phyloP scores from a whole-genome alignment of 2,329 filamentous ascomycete species.

The Aspergillus ibericus region DNA sequence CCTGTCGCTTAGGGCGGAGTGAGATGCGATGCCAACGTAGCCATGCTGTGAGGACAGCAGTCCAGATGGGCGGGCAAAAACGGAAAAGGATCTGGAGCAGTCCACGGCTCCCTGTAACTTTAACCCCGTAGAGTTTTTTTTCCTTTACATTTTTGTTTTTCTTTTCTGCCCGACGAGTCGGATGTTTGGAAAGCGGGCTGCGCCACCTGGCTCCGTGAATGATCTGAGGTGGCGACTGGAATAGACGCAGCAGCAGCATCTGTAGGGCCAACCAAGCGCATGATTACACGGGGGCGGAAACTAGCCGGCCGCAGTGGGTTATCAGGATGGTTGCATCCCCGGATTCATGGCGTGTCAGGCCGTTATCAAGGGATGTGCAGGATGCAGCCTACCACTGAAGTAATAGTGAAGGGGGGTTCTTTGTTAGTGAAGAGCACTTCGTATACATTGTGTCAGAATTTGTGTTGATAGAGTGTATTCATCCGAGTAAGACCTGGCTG shows the following conservation, averaged over 20 bases:
- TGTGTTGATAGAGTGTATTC: neutral
- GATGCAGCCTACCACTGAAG: neutral
- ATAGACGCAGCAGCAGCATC: conserved; percentile 16
- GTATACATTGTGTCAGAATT: neutral
- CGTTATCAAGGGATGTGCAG: neutral
- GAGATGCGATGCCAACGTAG: conserved; percentile 2
- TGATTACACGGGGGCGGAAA: conserved; percentile 11
- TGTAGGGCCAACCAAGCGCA: conserved; percentile 15
- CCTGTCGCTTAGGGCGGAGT: conserved; percentile 3
- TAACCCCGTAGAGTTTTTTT: conserved; percentile 1
- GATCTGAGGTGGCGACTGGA: conserved; percentile 23
- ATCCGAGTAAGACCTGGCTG: neutral
- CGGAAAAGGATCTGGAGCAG: conserved; percentile 7
- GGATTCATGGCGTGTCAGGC: conserved; percentile 17
- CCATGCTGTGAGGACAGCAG: neutral
- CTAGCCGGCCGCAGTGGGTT: conserved; percentile 13
- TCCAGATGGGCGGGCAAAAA: conserved; percentile 10
- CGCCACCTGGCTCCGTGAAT: conserved; percentile 16
- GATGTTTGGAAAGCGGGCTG: conserved; percentile 11
- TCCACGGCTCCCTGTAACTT: conserved; percentile 14
- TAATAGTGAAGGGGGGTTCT: neutral
- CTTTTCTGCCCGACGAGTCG: neutral
- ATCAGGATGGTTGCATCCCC: conserved; percentile 16
- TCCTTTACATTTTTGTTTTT: conserved; percentile 5
- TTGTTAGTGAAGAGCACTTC: too few relatives aligned